These are phyloP conservation scores for Cudoniella acicularis DNA, from an alignment of 495 filamentous ascomycete species.

Conservation along the genomic window DNA sequence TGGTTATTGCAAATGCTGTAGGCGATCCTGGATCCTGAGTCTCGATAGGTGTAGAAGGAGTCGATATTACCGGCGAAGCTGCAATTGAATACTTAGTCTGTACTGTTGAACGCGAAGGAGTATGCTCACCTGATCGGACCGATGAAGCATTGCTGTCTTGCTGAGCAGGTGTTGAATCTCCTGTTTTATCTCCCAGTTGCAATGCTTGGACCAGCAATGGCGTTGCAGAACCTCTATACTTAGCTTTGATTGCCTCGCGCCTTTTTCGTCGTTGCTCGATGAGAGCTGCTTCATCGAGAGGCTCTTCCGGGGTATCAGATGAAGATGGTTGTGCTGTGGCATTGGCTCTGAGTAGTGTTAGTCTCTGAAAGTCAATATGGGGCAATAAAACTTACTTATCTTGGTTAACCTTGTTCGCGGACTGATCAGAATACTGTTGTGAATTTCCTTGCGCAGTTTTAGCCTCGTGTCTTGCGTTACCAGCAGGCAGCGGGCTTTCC, in stretches of 20 bases:
- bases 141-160: conserved; percentile 22
- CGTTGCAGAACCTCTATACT: conserved; percentile 67
- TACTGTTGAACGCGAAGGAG: not conserved
- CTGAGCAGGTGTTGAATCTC: conserved; percentile 40
- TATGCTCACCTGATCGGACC: conserved; percentile 23
- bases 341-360: not conserved
- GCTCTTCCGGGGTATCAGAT: conserved; percentile 35
- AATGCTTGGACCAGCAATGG: conserved; percentile 76
- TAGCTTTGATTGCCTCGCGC: conserved; percentile 85
- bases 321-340: not conserved
- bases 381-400: conserved; percentile 16
- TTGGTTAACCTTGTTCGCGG: conserved; percentile 10
- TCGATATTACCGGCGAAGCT: conserved; percentile 24
- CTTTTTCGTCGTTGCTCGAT: conserved; percentile 83
- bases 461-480: conserved; percentile 56
- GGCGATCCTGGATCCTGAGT: conserved; percentile 35
- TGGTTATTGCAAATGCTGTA: conserved; percentile 33
- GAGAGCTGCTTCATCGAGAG: conserved; percentile 71
- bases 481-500: conserved; percentile 51
- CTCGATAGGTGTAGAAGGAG: conserved; percentile 44
- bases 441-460: conserved; percentile 59
- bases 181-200: conserved; percentile 51
- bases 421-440: conserved; percentile 45
- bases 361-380: not conserved
- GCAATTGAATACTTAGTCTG: not conserved